Evolutionary conservation across 2,329 filamentous ascomycete genomes (phyloP).

Genomic region (Colletotrichum salicis): DNA sequence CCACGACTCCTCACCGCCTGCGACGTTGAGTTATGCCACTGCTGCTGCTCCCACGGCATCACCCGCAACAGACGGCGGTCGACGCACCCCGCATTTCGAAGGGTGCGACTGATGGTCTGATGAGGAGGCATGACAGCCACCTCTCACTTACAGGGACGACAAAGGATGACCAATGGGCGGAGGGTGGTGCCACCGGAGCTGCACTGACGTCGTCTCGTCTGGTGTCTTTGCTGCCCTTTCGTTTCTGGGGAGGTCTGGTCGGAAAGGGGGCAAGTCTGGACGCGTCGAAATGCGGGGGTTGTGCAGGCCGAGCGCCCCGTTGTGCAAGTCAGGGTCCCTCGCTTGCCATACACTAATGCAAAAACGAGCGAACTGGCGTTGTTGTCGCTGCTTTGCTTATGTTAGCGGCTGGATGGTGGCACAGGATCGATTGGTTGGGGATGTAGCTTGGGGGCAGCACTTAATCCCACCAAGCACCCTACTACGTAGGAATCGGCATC

Average conservation of each 20-base stretch:
- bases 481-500: background rate
- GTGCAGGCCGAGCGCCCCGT: constrained; percentile 11
- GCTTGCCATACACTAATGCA: constrained; percentile 15
- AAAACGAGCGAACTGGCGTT: background rate
- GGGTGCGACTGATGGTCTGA: constrained; percentile 19
- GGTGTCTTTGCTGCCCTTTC: constrained; percentile 8
- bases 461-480: background rate
- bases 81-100: constrained; percentile 29
- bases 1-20: constrained; percentile 5
- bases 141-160: constrained; percentile 1
- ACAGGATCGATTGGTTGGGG: background rate
- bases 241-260: background rate
- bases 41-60: constrained; percentile 1
- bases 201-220: constrained; percentile 30
- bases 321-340: constrained; percentile 21
- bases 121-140: constrained; percentile 18
- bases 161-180: constrained; percentile 5
- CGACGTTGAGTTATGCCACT: constrained; percentile 10
- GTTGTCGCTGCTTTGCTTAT: background rate
- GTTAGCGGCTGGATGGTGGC: background rate
- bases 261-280: constrained; percentile 22
- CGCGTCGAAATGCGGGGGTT: constrained; percentile 30
- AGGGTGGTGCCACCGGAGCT: constrained; percentile 20
- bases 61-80: background rate
- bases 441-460: constrained; percentile 1